Conservation (phyloP, 108 stramenopile species). For the Epithemia pelagica region DNA sequence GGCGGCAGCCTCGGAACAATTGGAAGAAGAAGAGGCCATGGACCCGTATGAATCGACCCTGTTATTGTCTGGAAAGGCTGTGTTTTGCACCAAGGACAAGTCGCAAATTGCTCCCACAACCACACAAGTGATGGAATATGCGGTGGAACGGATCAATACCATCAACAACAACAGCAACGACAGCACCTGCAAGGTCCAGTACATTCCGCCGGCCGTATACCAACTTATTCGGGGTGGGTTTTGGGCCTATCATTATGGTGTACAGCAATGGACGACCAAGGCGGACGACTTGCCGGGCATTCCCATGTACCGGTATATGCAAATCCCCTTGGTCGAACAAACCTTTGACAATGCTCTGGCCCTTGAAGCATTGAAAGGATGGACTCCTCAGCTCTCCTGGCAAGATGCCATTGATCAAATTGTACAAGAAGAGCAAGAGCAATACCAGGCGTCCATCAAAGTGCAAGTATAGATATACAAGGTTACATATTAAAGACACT, state of each 20-base stretch:
- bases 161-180: background rate
- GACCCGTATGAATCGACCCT: background rate
- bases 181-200: background rate
- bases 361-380: background rate
- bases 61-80: conserved; percentile 3
- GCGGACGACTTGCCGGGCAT: conserved; percentile 7
- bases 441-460: too few relatives aligned
- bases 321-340: background rate
- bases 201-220: background rate
- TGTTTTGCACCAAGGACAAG: conserved; percentile 10
- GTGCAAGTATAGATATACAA: too few relatives aligned
- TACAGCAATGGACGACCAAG: background rate
- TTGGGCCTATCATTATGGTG: background rate
- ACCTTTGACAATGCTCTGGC: conserved; percentile 13
- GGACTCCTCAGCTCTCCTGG: conserved; percentile 9
- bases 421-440: background rate
- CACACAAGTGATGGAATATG: background rate
- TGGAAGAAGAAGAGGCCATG: background rate
- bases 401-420: conserved; percentile 5
- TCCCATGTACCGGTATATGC: conserved; percentile 1
- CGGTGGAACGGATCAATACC: background rate
- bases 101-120: background rate
- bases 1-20: background rate
- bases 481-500: too few relatives aligned
- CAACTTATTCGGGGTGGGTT: background rate